A percentile compares a stretch with the other conserved stretches of the same genome.
These are phyloP conservation scores for Dendryphion nanum DNA, from an alignment of 2,329 filamentous ascomycete genomes.

Conservation along the genomic window DNA sequence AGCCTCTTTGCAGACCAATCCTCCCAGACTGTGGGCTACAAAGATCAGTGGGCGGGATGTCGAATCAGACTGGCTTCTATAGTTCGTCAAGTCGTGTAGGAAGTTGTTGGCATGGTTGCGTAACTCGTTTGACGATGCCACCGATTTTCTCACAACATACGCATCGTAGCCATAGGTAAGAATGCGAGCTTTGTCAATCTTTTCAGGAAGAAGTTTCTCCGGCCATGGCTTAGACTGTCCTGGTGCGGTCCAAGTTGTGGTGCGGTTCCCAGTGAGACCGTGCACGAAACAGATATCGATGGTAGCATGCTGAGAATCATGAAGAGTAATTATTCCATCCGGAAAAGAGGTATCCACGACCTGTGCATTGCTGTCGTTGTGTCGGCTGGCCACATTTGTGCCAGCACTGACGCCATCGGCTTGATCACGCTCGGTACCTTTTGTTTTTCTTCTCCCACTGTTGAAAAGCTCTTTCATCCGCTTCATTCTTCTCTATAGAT, in stretches of 20 bases:
- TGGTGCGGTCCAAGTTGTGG: slow-evolving; percentile 4
- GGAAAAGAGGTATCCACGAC: no score
- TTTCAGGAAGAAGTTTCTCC: not conserved
- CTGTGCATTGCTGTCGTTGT: no score
- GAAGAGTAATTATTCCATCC: not conserved
- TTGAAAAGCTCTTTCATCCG: no score
- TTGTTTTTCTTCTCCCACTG: no score
- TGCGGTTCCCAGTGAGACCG: slow-evolving; percentile 4
- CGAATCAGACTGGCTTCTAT: not conserved
- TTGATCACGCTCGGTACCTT: no score
- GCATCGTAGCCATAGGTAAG: slow-evolving; percentile 1
- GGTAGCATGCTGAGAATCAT: not conserved
- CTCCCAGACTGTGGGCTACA: not conserved
- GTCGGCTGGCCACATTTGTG: no score
- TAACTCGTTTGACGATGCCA: not conserved
- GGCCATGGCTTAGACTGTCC: not conserved
- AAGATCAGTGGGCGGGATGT: not conserved
- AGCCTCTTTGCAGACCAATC: not conserved
- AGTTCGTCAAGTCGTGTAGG: not conserved
- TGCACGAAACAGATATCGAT: slow-evolving; percentile 3
- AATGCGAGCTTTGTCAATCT: not conserved
- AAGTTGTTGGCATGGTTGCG: not conserved
- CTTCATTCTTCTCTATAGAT: no score
- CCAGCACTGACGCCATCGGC: no score
- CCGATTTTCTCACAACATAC: not conserved